Evolutionary conservation across 306 rosid genomes (phyloP).

Genomic region (Fragaria iinumae): DNA sequence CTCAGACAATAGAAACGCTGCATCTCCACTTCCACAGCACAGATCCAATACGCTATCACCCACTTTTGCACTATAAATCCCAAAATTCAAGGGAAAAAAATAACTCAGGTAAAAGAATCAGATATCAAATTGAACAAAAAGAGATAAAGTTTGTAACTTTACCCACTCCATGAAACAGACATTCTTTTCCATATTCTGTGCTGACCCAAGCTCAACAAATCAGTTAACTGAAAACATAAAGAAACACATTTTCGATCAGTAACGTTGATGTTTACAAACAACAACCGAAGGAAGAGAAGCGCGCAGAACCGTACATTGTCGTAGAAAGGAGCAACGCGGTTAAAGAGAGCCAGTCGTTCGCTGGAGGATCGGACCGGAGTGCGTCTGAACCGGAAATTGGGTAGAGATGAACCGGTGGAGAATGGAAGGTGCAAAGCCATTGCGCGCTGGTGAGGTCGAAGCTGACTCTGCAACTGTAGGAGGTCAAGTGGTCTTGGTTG

Average conservation of each 20-base stretch:
- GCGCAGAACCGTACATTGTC: conserved; percentile 47
- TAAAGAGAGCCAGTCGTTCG: conserved; percentile 66
- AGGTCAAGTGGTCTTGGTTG: no score
- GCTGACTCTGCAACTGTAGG: background rate
- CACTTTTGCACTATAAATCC: conserved; percentile 52
- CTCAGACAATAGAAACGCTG: conserved; percentile 66
- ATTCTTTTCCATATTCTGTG: conserved; percentile 90
- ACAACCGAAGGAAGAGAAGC: background rate
- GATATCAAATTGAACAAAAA: background rate
- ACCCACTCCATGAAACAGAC: conserved; percentile 84
- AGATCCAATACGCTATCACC: conserved; percentile 76
- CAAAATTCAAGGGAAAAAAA: background rate
- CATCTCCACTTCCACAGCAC: conserved; percentile 97
- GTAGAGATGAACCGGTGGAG: conserved; percentile 17
- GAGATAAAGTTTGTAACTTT: background rate
- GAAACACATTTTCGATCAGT: background rate
- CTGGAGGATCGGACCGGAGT: conserved; percentile 36
- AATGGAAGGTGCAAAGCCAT: conserved; percentile 33
- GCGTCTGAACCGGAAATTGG: conserved; percentile 32
- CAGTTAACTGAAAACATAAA: conserved; percentile 44
- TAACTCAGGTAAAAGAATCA: background rate
- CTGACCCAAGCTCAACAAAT: conserved; percentile 79
- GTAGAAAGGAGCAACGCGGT: conserved; percentile 81
- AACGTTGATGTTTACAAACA: background rate
- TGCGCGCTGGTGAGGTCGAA: background rate